A percentile compares a stretch with the other conserved stretches of the same genome.
These are phyloP conservation scores for Cercophora newfieldiana DNA, from an alignment of 495 filamentous ascomycete genomes.

Conservation along the genomic window DNA sequence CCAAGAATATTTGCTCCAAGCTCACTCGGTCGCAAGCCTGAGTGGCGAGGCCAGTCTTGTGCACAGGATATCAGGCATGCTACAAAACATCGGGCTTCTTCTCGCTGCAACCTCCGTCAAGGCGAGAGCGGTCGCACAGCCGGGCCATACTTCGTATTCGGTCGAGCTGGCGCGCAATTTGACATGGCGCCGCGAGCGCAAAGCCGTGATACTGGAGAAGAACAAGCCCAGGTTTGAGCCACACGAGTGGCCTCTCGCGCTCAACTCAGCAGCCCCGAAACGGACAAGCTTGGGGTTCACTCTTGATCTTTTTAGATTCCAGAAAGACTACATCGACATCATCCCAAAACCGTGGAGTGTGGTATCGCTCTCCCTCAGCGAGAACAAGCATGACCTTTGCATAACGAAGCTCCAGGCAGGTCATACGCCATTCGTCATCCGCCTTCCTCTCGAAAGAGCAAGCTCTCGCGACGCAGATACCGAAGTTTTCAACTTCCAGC, in stretches of 20 bases:
- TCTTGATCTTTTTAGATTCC: conserved; percentile 57
- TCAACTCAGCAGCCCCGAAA: conserved; percentile 24
- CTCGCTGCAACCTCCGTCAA: conserved; percentile 61
- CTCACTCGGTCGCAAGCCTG: conserved; percentile 53
- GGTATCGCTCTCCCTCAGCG: conserved; percentile 79
- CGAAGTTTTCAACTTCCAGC: conserved; percentile 78
- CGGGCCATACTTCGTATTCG: conserved; percentile 58
- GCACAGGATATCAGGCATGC: conserved; percentile 57
- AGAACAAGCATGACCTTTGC: conserved; percentile 75
- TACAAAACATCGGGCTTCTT: conserved; percentile 64
- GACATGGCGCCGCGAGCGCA: conserved; percentile 59
- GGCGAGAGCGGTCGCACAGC: conserved; percentile 47
- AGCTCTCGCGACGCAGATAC: conserved; percentile 78
- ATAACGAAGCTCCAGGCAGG: conserved; percentile 74
- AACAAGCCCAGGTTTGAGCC: conserved; percentile 29
- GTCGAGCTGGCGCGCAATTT: conserved; percentile 64
- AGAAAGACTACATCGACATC: conserved; percentile 73
- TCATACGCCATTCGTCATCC: conserved; percentile 76
- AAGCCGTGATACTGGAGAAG: conserved; percentile 49
- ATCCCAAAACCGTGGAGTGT: conserved; percentile 82
- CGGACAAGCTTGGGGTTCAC: conserved; percentile 41
- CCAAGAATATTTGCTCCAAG: conserved; percentile 57
- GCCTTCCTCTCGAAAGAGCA: conserved; percentile 78
- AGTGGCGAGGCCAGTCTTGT: conserved; percentile 49
- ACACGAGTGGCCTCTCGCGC: conserved; percentile 30